Evolutionary conservation across 257 asterid species (phyloP).

Genomic region (Solanum dulcamara): DNA sequence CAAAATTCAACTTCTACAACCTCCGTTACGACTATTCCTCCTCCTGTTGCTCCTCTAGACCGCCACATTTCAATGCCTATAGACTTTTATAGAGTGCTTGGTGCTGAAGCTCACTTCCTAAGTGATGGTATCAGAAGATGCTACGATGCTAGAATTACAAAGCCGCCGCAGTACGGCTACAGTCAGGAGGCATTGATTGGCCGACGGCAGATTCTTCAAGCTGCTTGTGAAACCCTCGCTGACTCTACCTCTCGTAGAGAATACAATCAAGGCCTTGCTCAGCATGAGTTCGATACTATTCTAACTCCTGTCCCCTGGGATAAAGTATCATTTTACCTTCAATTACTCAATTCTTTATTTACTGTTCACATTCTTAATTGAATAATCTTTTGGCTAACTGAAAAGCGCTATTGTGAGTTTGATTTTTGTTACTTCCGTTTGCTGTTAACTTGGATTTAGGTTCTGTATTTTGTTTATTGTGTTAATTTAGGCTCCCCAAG

Average conservation of each 20-base stretch:
- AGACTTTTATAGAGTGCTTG: conserved; percentile 78
- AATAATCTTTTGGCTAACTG: neutral
- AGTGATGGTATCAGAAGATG: conserved; percentile 93
- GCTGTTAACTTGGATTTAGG: too few species aligned
- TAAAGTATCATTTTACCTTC: conserved; percentile 35
- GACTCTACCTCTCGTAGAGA: conserved; percentile 67
- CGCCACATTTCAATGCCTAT: conserved; percentile 69
- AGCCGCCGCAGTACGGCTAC: conserved; percentile 84
- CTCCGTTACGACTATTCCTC: conserved; percentile 17
- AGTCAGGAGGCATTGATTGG: conserved; percentile 76
- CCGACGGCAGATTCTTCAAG: conserved; percentile 86
- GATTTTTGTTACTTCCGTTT: neutral
- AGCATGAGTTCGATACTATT: conserved; percentile 61
- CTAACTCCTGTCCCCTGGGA: conserved; percentile 93
- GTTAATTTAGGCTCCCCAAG: neutral
- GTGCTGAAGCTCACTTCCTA: conserved; percentile 86
- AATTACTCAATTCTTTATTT: neutral
- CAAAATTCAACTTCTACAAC: conserved; percentile 11
- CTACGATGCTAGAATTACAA: conserved; percentile 69
- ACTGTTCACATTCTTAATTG: neutral
- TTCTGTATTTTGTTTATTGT: too few species aligned
- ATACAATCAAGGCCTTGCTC: conserved; percentile 68
- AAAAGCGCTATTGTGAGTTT: neutral
- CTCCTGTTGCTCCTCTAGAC: conserved; percentile 50
- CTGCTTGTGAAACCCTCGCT: conserved; percentile 85